Percentiles rank a stretch among this genome's conserved stretches.
Evolutionary conservation across 2,329 filamentous ascomycete species (phyloP).

Genomic region (Moelleriella libera): DNA sequence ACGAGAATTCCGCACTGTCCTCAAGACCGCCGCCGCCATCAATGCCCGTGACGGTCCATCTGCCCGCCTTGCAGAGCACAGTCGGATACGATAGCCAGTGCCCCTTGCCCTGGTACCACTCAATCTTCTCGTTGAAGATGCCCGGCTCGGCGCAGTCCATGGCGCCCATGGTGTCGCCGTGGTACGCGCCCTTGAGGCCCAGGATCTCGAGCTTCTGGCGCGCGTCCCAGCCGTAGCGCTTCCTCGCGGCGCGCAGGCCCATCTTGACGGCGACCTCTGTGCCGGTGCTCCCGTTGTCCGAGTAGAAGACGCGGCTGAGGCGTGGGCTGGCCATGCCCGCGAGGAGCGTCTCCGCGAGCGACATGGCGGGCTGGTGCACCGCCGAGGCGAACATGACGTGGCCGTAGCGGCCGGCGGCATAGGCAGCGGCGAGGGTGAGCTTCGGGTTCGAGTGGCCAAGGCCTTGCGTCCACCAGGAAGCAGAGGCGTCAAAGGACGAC

Average conservation of each 20-base stretch:
- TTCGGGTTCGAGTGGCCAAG: constrained; percentile 65
- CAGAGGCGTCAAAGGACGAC: constrained; percentile 68
- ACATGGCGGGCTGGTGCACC: constrained; percentile 64
- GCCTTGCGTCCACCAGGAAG: constrained; percentile 87
- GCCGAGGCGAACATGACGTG: constrained; percentile 80
- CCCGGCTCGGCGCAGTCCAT: constrained; percentile 77
- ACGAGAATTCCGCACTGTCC: constrained; percentile 23
- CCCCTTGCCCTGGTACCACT: constrained; percentile 71
- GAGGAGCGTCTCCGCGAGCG: constrained; percentile 52
- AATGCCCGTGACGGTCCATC: constrained; percentile 43
- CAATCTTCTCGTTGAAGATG: constrained; percentile 67
- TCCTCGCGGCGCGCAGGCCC: constrained; percentile 55
- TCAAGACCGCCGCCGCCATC: constrained; percentile 32
- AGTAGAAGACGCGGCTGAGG: constrained; percentile 62
- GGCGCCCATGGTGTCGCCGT: constrained; percentile 76
- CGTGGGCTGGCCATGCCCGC: constrained; percentile 46
- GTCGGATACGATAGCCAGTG: constrained; percentile 72
- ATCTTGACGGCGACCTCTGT: constrained; percentile 79
- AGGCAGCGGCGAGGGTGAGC: constrained; percentile 60
- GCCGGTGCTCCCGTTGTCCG: constrained; percentile 72
- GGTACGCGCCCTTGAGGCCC: constrained; percentile 68
- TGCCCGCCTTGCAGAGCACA: constrained; percentile 50
- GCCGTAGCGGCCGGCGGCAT: constrained; percentile 71
- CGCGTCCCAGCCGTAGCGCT: constrained; percentile 51
- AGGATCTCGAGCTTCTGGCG: constrained; percentile 49